Evolutionary conservation across 2,329 filamentous ascomycete genomes (phyloP), one percentile per base, ranked within the genome.

Genomic region (Aspergillus hiratsukae): DNA sequence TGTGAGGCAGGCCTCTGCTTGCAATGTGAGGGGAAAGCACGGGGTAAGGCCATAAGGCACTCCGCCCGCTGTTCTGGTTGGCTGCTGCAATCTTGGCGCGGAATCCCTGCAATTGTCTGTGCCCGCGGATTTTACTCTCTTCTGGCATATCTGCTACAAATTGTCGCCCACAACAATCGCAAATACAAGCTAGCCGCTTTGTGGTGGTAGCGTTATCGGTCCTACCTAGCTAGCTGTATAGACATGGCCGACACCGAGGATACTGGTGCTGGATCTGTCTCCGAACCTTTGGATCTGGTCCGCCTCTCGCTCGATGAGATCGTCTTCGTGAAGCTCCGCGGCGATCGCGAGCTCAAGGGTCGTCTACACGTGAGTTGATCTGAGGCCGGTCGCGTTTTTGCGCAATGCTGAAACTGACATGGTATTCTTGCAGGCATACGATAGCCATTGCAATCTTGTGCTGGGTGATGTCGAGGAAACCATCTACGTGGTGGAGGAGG

Each of bases 401-500:
- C 25, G 35, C 43, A 49, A 41, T 27, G 5, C 17, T 6, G 23
- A 2, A 45, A 17, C 56, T 58, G 37, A 56, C 29, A 6, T 28
- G 23, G 10, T 17, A 5, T 6, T 46, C 10, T 29, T 35, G 51
- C 31, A 99, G 94, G 94, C 94, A 55, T 99, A 99, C 73, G 94
- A 99, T 72, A 96, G 91, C 69, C 94, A 99, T 75, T 99, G 95
- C 83, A 99, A 99, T 71, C 78, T 99, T 48, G 91, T 99, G 5
- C 82, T 99, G 5, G 93, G 94, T 54, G 94, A 99, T 64, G 94
- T 97, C 4, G 91, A 97, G 71, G 94, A 99, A 80, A 97, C 93
- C 6, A 91, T 99, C 64, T 99, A 96, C 72, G 82, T 93, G 35
- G 87, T 96, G 4, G 92, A 96, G 58, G 92, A 96, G 58, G 90